Conservation (phyloP, 2,329 filamentous ascomycete species). For the Ophiostoma populinum region DNA sequence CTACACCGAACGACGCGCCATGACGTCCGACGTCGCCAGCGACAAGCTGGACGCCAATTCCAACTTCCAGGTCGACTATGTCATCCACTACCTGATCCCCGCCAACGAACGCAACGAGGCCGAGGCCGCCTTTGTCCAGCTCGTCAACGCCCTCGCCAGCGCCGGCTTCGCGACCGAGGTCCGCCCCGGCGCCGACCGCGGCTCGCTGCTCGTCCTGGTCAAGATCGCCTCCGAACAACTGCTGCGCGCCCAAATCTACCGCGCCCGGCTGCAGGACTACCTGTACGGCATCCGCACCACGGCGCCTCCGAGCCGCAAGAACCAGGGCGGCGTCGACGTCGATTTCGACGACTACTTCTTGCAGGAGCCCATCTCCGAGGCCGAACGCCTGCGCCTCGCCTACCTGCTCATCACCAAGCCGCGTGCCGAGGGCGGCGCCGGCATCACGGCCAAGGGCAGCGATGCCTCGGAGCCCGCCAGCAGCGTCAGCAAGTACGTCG, state of each 20-base stretch:
- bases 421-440: constrained; percentile 59
- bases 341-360: constrained; percentile 50
- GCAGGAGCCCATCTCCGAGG: constrained; percentile 64
- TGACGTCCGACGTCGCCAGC: constrained; percentile 12
- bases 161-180: constrained; percentile 83
- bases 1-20: too few species aligned
- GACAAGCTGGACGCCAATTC: constrained; percentile 12
- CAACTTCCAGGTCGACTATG: constrained; percentile 55
- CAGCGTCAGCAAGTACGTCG: constrained; percentile 42
- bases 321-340: constrained; percentile 23
- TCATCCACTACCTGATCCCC: constrained; percentile 62
- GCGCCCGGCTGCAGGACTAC: constrained; percentile 83
- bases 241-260: constrained; percentile 65
- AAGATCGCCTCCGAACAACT: constrained; percentile 60
- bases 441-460: constrained; percentile 34
- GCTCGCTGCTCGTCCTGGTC: constrained; percentile 67
- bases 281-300: constrained; percentile 69
- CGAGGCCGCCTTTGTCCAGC: constrained; percentile 56
- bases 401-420: constrained; percentile 70
- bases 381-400: constrained; percentile 73
- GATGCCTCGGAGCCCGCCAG: constrained; percentile 15
- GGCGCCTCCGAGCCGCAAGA: constrained; percentile 34
- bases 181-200: constrained; percentile 50
- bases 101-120: constrained; percentile 37
- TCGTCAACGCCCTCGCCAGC: constrained; percentile 55